Evolutionary conservation across 2,329 filamentous ascomycete genomes (phyloP).

Genomic region (Fusarium sp.): DNA sequence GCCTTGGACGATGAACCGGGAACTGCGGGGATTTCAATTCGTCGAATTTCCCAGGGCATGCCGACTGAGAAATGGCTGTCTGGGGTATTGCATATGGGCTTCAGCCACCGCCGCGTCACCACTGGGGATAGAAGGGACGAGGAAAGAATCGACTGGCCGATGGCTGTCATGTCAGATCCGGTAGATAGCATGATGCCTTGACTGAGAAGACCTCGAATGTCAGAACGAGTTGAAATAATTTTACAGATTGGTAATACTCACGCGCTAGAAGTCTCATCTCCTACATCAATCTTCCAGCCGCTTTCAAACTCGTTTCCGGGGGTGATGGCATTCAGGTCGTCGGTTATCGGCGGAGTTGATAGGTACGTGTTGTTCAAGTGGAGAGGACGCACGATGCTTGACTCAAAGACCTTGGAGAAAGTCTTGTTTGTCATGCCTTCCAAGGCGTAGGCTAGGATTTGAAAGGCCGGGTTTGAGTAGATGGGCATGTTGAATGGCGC

Average conservation of each 20-base stretch:
- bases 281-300: not conserved
- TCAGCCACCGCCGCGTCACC: conserved; percentile 8
- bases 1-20: not conserved
- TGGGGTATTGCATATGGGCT: conserved; percentile 7
- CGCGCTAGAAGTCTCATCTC: not conserved
- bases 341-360: not conserved
- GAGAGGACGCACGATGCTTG: not conserved
- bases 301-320: not conserved
- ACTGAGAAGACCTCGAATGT: not conserved
- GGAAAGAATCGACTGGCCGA: conserved; percentile 12
- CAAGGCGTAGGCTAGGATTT: conserved; percentile 14
- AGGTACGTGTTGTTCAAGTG: not conserved
- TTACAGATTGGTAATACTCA: not conserved
- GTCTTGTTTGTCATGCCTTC: conserved; percentile 7
- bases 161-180: not conserved
- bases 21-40: not conserved
- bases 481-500: conserved; percentile 8
- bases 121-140: not conserved
- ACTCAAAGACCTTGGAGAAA: not conserved
- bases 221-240: no score
- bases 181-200: conserved; percentile 20
- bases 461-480: conserved; percentile 13
- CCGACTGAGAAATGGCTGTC: conserved; percentile 4
- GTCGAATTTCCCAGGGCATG: conserved; percentile 24
- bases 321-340: not conserved